Base-by-base conservation (phyloP, 2,329 filamentous ascomycete genomes). In the Lecanicillium sp. region DNA sequence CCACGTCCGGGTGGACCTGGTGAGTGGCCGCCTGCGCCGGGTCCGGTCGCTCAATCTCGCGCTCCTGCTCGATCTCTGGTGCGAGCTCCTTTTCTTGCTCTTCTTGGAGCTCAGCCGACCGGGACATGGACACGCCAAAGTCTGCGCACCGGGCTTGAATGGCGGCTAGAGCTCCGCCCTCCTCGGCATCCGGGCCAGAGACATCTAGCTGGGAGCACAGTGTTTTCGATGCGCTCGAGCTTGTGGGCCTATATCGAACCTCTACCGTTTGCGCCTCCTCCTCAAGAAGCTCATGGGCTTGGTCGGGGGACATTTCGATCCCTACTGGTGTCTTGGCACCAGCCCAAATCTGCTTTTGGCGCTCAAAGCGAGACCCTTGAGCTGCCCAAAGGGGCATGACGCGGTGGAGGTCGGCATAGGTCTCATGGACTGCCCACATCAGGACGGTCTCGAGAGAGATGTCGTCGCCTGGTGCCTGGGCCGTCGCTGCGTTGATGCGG, bases 11-110 rank as follows among this genome's bases (percentile, higher is more conserved):
- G 44, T 81, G 71, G 0, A 83, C 11, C 0, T 0, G 2, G 42
- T 84, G 78, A 0, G 7, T 1, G 0, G 53, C 56, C 0, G 81
- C 68, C 0, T 55, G 33, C 1, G 67, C 65, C 0, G 61, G 48
- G 0, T 58, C 55, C 0, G 79, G 76, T 1, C 66, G 67, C 54
- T 86, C 67, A 1, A 78, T 54, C 38, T 85, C 65, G 1, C 72
- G 65, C 56, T 87, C 79, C 21, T 74, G 64, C 54, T 87, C 79
- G 1, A 78, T 72, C 51, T 89, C 83, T 0, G 79, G 80, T 0
- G 78, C 70, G 0, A 88, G 65, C 52, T 87, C 84, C 0, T 83
- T 71, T 56, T 88, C 84, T 53, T 87, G 81, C 51, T 88, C 84
- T 55, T 87, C 81, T 2, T 42, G 37, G 1, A 48, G 30, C 11